phyloP scores from a whole-genome alignment of 768 basidiomycete species.

The Botryobasidium botryosum region DNA sequence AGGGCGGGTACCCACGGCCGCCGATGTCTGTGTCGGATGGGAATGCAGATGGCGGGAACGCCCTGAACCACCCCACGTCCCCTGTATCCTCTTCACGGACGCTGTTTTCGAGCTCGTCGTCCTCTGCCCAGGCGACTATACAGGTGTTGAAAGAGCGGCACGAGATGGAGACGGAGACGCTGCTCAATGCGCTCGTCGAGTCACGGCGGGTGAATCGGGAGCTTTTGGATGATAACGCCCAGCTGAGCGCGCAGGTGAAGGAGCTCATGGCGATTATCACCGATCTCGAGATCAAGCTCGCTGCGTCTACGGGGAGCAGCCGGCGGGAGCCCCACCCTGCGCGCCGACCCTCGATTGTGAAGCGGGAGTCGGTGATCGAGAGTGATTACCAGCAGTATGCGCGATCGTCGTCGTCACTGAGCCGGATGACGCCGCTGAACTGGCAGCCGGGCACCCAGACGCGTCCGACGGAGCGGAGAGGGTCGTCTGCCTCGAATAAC shows the following conservation, averaged over 20 bases:
- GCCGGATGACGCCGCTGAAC: too few species aligned
- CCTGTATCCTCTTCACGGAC: conserved; percentile 2
- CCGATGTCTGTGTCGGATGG: too few species aligned
- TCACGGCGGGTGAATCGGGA: not conserved
- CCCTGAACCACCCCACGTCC: not conserved
- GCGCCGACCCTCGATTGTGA: not conserved
- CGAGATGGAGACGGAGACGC: conserved; percentile 10
- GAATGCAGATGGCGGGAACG: too few species aligned
- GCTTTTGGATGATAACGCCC: conserved; percentile 3
- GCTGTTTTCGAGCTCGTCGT: not conserved
- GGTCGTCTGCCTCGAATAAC: too few species aligned
- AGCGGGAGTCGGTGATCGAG: not conserved
- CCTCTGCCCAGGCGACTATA: not conserved
- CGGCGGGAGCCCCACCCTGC: too few species aligned
- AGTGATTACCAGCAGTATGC: not conserved
- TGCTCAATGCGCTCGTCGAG: conserved; percentile 7
- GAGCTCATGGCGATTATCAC: conserved; percentile 6
- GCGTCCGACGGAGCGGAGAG: too few species aligned
- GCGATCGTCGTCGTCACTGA: too few species aligned
- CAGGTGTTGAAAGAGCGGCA: conserved; percentile 8
- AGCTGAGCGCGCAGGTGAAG: not conserved
- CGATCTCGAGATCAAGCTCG: conserved; percentile 9
- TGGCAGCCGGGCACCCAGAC: too few species aligned
- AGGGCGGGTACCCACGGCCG: too few species aligned
- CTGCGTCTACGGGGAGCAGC: not conserved